Base-by-base conservation (phyloP, 352 stramenopile species). In the Phytophthora constricta region DNA sequence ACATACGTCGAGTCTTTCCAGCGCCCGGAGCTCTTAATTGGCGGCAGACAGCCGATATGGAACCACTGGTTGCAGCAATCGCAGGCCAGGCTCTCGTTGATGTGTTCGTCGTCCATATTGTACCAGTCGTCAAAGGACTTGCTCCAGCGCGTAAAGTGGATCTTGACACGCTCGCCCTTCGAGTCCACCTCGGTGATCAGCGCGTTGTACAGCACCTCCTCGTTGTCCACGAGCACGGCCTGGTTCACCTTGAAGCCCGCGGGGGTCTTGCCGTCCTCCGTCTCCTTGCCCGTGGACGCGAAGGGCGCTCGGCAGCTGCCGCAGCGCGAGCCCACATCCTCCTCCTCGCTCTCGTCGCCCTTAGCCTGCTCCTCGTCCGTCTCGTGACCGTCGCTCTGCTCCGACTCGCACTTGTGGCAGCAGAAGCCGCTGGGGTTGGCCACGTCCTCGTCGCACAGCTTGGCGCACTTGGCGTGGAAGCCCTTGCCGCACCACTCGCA, bases 71-170 rank as follows among this genome's bases (percentile, higher is more conserved):
- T 96, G 68, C 87, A 96, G 71, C 87, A 92, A 62, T 96, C 87
- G 77, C 87, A 96, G 17, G 87, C 87, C n/a, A 96, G 72, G 59
- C 84, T 93, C 62, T 96, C 87, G 63, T 96, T 96, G 51, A 96
- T 92, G 59, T 85, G 86, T 58, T 96, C 87, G 67, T 96, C 87
- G 62, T 96, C 87, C 87, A 96, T 96, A 11, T 86, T 74, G 66
- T 96, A 96, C 87, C 87, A 96, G 60, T 92, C 83, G 48, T 96
- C 87, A 58, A 96, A 96, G 61, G 86, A 92, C 50, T 96, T 96
- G 68, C 80, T 91, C 86, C 87, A 96, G 8, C 84, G 77, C 39
- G 89, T 79, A 53, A 96, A 96, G 70, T 96, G 87, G 54, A 96
- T 96, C 71, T 94, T 94, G 26, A 96, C 84, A 52, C 85, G 84